Conservation (phyloP, 2,329 filamentous ascomycete species). For the Aspergillus clavatus region DNA sequence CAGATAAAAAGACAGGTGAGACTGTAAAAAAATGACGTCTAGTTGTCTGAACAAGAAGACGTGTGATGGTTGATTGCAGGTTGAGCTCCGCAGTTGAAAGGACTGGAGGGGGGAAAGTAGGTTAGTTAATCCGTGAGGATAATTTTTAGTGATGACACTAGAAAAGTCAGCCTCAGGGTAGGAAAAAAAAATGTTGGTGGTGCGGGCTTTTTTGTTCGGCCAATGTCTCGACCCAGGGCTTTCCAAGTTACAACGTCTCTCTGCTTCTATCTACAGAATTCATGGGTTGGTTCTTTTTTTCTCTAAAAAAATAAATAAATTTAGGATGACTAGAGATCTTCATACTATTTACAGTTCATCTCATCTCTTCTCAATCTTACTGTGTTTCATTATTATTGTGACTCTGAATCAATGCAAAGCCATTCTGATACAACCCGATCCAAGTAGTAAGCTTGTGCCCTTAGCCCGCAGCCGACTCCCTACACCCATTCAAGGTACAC, state of each 20-base stretch:
- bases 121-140: conserved; percentile 38
- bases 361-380: no score
- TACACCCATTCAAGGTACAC: no score
- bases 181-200: conserved; percentile 25
- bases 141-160: conserved; percentile 42
- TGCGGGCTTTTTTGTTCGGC: conserved; percentile 15
- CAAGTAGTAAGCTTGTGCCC: not conserved
- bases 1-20: conserved; percentile 17
- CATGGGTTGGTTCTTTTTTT: not conserved
- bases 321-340: no score
- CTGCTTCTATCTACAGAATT: conserved; percentile 4
- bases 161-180: conserved; percentile 34
- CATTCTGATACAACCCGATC: not conserved
- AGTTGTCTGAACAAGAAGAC: conserved; percentile 14
- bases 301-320: no score
- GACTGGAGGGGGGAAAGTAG: conserved; percentile 25
- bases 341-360: no score
- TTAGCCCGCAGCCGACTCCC: no score
- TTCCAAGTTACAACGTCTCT: no score
- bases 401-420: not conserved
- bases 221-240: conserved; percentile 21
- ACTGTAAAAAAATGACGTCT: conserved; percentile 14
- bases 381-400: not conserved
- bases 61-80: conserved; percentile 16
- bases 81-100: conserved; percentile 23